Conservation (phyloP, 192 early-diverging fungal species). For the Coemansia reversa region DNA sequence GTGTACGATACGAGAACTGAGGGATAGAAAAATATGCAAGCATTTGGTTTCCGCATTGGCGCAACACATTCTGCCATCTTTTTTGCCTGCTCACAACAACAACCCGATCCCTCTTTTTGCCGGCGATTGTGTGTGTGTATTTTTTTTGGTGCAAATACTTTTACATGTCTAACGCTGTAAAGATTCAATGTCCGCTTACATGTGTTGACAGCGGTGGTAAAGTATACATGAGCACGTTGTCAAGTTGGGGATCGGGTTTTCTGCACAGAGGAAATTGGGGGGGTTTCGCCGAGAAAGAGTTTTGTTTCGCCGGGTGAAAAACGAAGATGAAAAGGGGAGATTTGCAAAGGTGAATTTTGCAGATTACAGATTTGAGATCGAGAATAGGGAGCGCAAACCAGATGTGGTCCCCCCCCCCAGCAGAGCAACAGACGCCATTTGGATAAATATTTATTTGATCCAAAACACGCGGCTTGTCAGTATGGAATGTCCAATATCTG, state of each 20-base stretch:
- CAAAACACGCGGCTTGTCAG: background rate
- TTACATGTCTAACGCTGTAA: background rate
- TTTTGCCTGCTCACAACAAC: no score
- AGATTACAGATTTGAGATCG: background rate
- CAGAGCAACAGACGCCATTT: background rate
- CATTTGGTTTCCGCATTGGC: no score
- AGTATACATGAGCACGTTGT: background rate
- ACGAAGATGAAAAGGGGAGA: background rate
- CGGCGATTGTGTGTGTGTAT: no score
- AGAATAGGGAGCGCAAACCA: background rate
- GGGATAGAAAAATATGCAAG: no score
- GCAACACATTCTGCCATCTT: no score
- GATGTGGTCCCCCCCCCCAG: background rate
- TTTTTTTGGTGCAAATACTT: no score
- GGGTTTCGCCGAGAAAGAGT: background rate
- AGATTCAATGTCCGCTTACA: background rate
- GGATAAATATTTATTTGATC: background rate
- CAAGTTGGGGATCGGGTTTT: background rate
- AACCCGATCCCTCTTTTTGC: no score
- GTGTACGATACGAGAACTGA: no score
- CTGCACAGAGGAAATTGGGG: background rate
- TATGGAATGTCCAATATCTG: background rate
- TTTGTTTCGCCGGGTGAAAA: background rate
- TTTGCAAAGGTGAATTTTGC: background rate
- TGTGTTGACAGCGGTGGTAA: background rate